Evolutionary conservation across 164 flowering plant species (phyloP).

Genomic region (Berberis vulgaris): DNA sequence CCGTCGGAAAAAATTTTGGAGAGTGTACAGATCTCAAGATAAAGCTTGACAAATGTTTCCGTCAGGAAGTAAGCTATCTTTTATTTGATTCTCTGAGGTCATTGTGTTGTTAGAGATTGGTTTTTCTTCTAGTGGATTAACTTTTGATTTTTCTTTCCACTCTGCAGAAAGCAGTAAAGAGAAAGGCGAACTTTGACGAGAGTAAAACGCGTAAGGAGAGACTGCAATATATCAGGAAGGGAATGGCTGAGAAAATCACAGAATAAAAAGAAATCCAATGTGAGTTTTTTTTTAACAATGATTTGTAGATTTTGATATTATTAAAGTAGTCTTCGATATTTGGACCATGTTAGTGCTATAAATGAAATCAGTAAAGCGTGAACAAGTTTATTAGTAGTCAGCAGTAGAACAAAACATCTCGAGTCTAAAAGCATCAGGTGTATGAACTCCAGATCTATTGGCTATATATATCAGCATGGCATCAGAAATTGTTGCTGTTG

Average conservation of each 20-base stretch:
- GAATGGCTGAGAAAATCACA: constrained; percentile 19
- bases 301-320: no score
- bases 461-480: no score
- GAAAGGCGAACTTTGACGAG: constrained; percentile 88
- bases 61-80: constrained; percentile 54
- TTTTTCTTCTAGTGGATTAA: not conserved
- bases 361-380: no score
- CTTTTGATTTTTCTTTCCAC: not conserved
- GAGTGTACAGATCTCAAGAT: constrained; percentile 83
- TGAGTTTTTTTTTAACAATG: no score
- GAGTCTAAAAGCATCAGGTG: no score
- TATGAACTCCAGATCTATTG: no score
- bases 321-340: no score
- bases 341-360: no score
- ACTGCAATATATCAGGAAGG: constrained; percentile 60
- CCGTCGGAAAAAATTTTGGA: constrained; percentile 71
- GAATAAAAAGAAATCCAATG: not conserved
- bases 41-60: constrained; percentile 84
- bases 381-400: no score
- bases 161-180: constrained; percentile 78
- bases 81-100: not conserved
- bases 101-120: not conserved
- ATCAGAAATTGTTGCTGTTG: no score
- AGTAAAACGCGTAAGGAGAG: constrained; percentile 78
- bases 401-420: no score